A percentile compares a stretch with the other conserved stretches of the same genome.
Conservation (phyloP, 805 yeast genomes). For the Candida easanensis region DNA sequence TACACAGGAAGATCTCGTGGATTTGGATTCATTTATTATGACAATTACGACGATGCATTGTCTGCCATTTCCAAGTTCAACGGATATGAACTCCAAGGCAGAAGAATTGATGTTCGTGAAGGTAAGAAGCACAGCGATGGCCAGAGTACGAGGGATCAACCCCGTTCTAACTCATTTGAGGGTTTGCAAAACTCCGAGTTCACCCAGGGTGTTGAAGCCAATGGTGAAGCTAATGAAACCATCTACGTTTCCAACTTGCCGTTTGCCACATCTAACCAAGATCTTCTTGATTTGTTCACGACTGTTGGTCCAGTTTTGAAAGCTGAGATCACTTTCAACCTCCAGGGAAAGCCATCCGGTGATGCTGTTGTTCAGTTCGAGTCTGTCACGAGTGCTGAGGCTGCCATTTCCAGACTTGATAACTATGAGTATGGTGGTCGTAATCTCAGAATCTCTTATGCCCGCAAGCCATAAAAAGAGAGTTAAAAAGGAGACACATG, state of each 20-base stretch:
- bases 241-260: slow-evolving; percentile 81
- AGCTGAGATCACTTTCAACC: slow-evolving; percentile 71
- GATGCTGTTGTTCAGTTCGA: slow-evolving; percentile 82
- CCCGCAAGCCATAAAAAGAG: slow-evolving; percentile 28
- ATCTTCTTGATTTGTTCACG: slow-evolving; percentile 80
- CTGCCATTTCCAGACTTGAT: slow-evolving; percentile 71
- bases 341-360: slow-evolving; percentile 71
- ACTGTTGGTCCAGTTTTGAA: slow-evolving; percentile 71
- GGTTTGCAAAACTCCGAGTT: slow-evolving; percentile 35
- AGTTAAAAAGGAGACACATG: too few species aligned
- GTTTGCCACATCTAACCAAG: slow-evolving; percentile 82
- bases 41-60: slow-evolving; percentile 62
- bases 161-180: too few species aligned
- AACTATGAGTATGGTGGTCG: slow-evolving; percentile 85
- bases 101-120: slow-evolving; percentile 75
- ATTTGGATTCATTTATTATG: slow-evolving; percentile 76
- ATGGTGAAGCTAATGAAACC: slow-evolving; percentile 57
- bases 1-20: slow-evolving; percentile 77
- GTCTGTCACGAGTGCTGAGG: slow-evolving; percentile 61
- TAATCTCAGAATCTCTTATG: slow-evolving; percentile 66
- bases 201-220: slow-evolving; percentile 61
- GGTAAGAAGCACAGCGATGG: slow-evolving; percentile 43
- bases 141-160: not conserved
- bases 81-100: slow-evolving; percentile 71
- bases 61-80: slow-evolving; percentile 68